phyloP scores from a whole-genome alignment of 805 yeast species.

The Schizosaccharomyces cryophilus region DNA sequence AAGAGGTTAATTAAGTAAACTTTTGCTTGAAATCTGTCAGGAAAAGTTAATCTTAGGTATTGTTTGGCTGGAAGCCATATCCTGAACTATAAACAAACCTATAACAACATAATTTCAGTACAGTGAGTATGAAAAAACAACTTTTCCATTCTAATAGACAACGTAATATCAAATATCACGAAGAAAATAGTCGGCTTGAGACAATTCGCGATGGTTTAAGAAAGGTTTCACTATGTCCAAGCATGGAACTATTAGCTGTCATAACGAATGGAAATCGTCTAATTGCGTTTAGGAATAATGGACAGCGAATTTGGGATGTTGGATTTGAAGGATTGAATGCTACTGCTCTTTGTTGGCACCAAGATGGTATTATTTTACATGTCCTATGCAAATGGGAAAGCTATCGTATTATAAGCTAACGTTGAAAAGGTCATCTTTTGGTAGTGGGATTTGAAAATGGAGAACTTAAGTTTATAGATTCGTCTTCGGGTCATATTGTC shows the following conservation, averaged over 20 bases:
- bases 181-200: background rate
- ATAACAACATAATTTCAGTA: background rate
- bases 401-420: background rate
- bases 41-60: too few relatives aligned
- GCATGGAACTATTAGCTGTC: background rate
- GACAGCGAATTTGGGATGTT: background rate
- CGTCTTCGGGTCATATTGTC: background rate
- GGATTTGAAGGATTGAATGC: background rate
- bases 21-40: too few relatives aligned
- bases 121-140: background rate
- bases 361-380: background rate
- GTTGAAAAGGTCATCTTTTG: background rate
- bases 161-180: background rate
- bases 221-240: background rate
- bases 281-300: background rate
- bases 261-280: background rate
- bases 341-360: background rate
- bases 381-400: too few relatives aligned
- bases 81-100: background rate
- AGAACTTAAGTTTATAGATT: background rate
- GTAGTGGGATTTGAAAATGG: background rate
- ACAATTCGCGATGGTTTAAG: background rate
- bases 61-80: too few relatives aligned
- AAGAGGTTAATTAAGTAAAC: too few relatives aligned
- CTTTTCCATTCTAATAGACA: background rate